phyloP scores from a whole-genome alignment of 2,329 filamentous ascomycete species.

The Erysiphe pulchra region DNA sequence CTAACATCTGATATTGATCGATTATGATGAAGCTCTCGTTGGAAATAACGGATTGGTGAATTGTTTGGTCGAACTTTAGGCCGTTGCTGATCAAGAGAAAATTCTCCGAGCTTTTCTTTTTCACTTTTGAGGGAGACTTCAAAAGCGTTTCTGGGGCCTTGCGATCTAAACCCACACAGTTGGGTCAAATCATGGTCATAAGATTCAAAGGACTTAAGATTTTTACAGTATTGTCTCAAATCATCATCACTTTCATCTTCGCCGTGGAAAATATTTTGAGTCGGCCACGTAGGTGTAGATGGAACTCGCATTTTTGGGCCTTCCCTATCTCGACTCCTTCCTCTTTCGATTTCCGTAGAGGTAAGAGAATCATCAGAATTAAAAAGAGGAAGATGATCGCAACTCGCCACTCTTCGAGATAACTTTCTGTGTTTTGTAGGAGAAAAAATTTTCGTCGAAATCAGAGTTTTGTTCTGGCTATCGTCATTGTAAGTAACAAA shows the following conservation, averaged over 20 bases:
- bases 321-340: constrained; percentile 34
- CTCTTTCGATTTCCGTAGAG: constrained; percentile 23
- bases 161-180: not conserved
- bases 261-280: constrained; percentile 16
- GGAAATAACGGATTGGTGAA: not conserved
- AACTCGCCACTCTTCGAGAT: constrained; percentile 14
- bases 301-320: constrained; percentile 42
- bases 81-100: not conserved
- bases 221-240: constrained; percentile 13
- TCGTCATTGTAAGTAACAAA: not conserved
- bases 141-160: not conserved
- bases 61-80: not conserved
- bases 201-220: not conserved
- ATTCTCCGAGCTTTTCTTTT: not conserved
- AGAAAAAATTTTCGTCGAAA: not conserved
- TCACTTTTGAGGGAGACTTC: not conserved
- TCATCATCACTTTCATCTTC: constrained; percentile 49
- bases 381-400: constrained; percentile 16
- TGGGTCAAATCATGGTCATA: not conserved
- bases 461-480: not conserved
- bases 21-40: constrained; percentile 6
- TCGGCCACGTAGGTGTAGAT: constrained; percentile 32
- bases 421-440: not conserved
- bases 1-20: constrained; percentile 21
- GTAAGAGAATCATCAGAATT: constrained; percentile 14